These are phyloP conservation scores for Dryas octopetala DNA, from an alignment of 306 rosid genomes.

Conservation along the genomic window DNA sequence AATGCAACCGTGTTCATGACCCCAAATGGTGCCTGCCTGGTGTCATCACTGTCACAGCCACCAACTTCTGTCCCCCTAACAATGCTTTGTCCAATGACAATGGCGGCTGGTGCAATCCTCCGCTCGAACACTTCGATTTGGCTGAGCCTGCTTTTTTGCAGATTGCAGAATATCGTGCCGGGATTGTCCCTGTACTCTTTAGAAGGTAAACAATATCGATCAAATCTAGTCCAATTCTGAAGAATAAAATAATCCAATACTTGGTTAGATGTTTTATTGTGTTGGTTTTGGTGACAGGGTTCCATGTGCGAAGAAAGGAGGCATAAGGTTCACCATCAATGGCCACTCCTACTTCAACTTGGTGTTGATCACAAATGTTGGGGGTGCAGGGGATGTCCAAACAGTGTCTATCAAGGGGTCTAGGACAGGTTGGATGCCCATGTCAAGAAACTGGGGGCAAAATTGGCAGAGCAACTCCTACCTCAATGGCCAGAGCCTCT, in stretches of 20 bases:
- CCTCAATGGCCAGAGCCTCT: slow-evolving; percentile 39
- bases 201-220: slow-evolving; percentile 25
- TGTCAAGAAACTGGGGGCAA: slow-evolving; percentile 47
- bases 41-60: slow-evolving; percentile 35
- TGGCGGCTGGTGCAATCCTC: slow-evolving; percentile 55
- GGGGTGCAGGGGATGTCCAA: slow-evolving; percentile 34
- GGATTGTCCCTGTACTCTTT: slow-evolving; percentile 42
- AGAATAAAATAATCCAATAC: too few relatives aligned
- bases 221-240: too few relatives aligned
- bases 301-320: slow-evolving; percentile 41
- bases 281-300: slow-evolving; percentile 15
- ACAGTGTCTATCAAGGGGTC: slow-evolving; percentile 33
- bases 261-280: too few relatives aligned
- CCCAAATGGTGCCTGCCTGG: slow-evolving; percentile 45
- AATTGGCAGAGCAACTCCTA: slow-evolving; percentile 47
- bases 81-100: slow-evolving; percentile 36
- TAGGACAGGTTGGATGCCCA: slow-evolving; percentile 33
- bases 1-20: slow-evolving; percentile 31
- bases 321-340: slow-evolving; percentile 45
- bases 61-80: slow-evolving; percentile 44
- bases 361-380: slow-evolving; percentile 39
- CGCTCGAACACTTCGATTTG: slow-evolving; percentile 41
- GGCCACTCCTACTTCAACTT: slow-evolving; percentile 44
- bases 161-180: slow-evolving; percentile 37
- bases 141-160: slow-evolving; percentile 44